Evolutionary conservation across 148 eudicot species (phyloP).

Genomic region (Pharnaceum exiguum): DNA sequence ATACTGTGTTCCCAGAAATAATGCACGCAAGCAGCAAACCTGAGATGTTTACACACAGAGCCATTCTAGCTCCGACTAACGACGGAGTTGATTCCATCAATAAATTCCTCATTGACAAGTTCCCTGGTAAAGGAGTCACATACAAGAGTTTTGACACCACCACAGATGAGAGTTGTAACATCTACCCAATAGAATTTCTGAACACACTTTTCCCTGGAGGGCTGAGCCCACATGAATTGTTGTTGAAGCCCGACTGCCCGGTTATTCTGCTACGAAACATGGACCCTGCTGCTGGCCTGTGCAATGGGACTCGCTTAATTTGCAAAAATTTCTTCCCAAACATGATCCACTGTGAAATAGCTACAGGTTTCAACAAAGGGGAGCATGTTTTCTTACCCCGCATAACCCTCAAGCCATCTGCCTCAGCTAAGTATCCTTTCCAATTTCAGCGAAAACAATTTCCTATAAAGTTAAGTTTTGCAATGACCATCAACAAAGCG

Average conservation of each 20-base stretch:
- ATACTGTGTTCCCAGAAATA: neutral
- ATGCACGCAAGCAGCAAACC: neutral
- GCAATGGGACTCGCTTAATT: neutral
- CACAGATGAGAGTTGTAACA: neutral
- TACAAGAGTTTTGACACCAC: neutral
- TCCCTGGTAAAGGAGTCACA: neutral
- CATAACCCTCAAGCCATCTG: neutral
- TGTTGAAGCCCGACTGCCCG: neutral
- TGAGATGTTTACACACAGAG: neutral
- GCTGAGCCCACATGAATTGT: neutral
- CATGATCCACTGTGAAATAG: neutral
- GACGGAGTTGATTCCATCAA: conserved; percentile 2
- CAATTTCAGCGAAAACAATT: neutral
- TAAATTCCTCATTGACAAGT: neutral
- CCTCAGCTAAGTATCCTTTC: neutral
- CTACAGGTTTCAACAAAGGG: neutral
- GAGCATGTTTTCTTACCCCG: neutral
- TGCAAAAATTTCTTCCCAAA: neutral
- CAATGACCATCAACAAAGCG: conserved; percentile 2
- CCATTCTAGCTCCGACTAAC: conserved; percentile 6
- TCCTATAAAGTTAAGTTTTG: neutral
- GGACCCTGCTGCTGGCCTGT: neutral
- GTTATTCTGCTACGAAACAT: no score
- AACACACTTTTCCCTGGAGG: neutral
- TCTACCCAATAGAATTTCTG: neutral